Percentiles rank a stretch among this genome's conserved stretches.
Conservation (phyloP, 441 rosid genomes). For the Erodium moschatum region DNA sequence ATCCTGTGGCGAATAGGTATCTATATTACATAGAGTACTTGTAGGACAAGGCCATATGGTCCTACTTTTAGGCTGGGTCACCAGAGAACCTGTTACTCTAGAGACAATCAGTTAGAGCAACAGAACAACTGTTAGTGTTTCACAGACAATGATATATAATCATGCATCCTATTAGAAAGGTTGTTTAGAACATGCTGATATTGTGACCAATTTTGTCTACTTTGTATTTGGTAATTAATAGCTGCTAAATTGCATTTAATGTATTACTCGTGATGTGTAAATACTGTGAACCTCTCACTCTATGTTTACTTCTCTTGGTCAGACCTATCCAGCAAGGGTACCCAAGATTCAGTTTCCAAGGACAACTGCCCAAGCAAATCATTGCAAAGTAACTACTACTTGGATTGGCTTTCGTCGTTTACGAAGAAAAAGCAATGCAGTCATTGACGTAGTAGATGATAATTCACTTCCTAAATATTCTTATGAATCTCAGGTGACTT, state of each 20-base stretch:
- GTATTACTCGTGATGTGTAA: neutral
- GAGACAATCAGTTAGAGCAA: neutral
- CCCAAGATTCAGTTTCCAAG: slow-evolving; percentile 34
- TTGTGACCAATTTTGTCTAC: neutral
- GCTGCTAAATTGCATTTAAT: neutral
- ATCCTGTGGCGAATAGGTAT: neutral
- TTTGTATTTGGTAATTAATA: neutral
- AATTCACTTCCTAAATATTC: slow-evolving; percentile 60
- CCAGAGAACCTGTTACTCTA: neutral
- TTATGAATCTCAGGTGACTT: slow-evolving; percentile 66
- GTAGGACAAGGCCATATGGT: too few relatives aligned
- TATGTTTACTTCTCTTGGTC: slow-evolving; percentile 22
- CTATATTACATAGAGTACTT: too few relatives aligned
- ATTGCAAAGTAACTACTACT: slow-evolving; percentile 68
- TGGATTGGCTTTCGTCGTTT: slow-evolving; percentile 72
- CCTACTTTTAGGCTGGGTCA: too few relatives aligned
- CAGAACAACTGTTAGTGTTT: neutral
- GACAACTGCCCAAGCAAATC: slow-evolving; percentile 68
- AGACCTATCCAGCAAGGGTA: slow-evolving; percentile 55
- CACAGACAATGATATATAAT: neutral
- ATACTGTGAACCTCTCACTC: neutral
- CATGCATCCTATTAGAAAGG: neutral
- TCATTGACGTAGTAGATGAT: slow-evolving; percentile 51
- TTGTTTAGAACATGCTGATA: neutral
- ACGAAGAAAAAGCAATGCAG: slow-evolving; percentile 40